Evolutionary conservation across 352 stramenopile genomes (phyloP).

Genomic region (Phytophthora palmivora): DNA sequence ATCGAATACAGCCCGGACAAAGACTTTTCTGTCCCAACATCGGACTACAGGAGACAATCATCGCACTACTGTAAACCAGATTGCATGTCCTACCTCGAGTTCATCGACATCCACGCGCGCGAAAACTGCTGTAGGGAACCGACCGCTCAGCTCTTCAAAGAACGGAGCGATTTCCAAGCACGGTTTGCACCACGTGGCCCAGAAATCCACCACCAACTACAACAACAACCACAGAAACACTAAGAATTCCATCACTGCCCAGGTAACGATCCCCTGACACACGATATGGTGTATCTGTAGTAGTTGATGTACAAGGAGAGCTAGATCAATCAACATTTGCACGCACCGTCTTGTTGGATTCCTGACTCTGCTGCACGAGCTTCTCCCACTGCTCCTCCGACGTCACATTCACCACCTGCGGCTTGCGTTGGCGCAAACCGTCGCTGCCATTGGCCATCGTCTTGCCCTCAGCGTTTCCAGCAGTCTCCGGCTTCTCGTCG

Average conservation of each 20-base stretch:
- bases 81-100: constrained; percentile 48
- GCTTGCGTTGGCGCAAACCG: constrained; percentile 70
- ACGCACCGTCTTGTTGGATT: constrained; percentile 54
- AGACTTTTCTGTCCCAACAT: no score
- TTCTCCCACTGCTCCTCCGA: constrained; percentile 64
- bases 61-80: no score
- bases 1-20: not conserved
- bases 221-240: constrained; percentile 8
- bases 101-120: constrained; percentile 85
- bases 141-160: constrained; percentile 73
- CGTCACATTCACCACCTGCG: constrained; percentile 49
- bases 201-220: constrained; percentile 88
- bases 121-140: constrained; percentile 63
- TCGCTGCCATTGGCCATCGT: constrained; percentile 14
- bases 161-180: constrained; percentile 82
- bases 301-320: no score
- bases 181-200: constrained; percentile 85
- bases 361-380: constrained; percentile 55
- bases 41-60: no score
- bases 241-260: not conserved
- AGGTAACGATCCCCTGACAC: no score
- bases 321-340: not conserved
- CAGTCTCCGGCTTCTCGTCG: constrained; percentile 52
- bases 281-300: no score
- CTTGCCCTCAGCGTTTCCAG: not conserved